Base-by-base conservation (phyloP, 2,329 filamentous ascomycete species). In the Arthrobotrys iridis region DNA sequence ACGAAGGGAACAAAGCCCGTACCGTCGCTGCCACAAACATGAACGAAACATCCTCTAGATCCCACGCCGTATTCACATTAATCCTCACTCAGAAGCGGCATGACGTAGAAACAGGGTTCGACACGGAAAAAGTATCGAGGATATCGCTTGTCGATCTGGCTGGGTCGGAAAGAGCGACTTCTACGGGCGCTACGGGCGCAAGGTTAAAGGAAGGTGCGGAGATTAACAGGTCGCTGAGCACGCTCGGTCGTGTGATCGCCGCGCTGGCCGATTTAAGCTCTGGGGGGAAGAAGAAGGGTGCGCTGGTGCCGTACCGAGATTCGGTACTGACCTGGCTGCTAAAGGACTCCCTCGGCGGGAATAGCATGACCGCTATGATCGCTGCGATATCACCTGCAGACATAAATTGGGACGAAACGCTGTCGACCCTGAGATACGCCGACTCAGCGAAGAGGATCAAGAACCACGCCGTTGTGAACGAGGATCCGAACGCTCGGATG, bases 331-430 rank as follows among this genome's bases (percentile, higher is more conserved):
- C 95, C 0, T 99, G 95, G 95, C 84, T 99, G 46, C 83, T 99
- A 78, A 99, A 99, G 81, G 96, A 99, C 82, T 98, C 94, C 2
- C 84, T 99, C 4, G 95, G 95, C 81, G 95, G 95, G 80, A 99
- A 99, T 86, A 98, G 94, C 82, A 94, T 98, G 92, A 99, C 95
- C 22, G 95, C 95, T 73, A 99, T 99, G 96, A 99, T 99, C 85
- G 96, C 95, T 58, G 94, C 94, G 60, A 97, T 99, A 81, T 97
- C 93, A 80, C 95, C 95, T 2, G 95, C 95, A 64, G 95, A 99
- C 83, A 98, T 98, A 84, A 99, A 99, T 83, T 98, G 96, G 81
- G 95, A 99, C 78, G 95, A 99, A 83, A 99, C 96, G 0, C 86
- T 99, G 15, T 95, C 93, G 81, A 99, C 95, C 0, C 86, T 99